Conservation (phyloP, 495 filamentous ascomycete genomes). For the Pyrenopolyporus hunteri region DNA sequence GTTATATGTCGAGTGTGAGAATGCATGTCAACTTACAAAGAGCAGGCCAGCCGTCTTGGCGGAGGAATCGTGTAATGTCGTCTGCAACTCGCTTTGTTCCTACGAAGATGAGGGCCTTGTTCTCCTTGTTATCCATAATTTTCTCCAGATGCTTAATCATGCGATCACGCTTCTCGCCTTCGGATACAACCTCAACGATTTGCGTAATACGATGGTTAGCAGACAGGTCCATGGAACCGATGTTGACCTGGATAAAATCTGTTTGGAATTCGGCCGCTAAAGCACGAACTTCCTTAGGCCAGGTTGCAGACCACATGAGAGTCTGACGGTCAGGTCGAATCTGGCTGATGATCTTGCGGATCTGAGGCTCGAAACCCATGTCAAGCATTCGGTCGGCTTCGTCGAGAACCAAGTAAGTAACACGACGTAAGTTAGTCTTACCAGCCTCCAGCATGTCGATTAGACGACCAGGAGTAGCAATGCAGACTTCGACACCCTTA, state of each 20-base stretch:
- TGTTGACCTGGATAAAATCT: conserved; percentile 99
- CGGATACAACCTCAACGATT: conserved; percentile 92
- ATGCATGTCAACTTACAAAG: conserved; percentile 72
- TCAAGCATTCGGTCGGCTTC: conserved; percentile 91
- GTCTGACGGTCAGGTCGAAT: conserved; percentile 99
- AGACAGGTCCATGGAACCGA: conserved; percentile 94
- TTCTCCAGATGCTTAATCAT: conserved; percentile 98
- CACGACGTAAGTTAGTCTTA: conserved; percentile 96
- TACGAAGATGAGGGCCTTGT: conserved; percentile 95
- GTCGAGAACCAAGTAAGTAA: conserved; percentile 91
- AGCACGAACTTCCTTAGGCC: conserved; percentile 98
- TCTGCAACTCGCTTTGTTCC: conserved; percentile 98
- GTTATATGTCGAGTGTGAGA: background rate
- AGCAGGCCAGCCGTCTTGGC: conserved; percentile 98
- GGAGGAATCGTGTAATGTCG: conserved; percentile 97
- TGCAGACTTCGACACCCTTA: conserved; percentile 86
- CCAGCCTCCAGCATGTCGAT: conserved; percentile 98
- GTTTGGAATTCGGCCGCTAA: conserved; percentile 93
- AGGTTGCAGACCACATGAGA: conserved; percentile 99
- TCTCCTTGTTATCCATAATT: conserved; percentile 93
- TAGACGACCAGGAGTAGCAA: conserved; percentile 94
- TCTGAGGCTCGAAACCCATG: conserved; percentile 90
- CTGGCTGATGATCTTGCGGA: conserved; percentile 94
- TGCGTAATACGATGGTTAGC: conserved; percentile 99
- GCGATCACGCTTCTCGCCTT: conserved; percentile 95